phyloP scores from a whole-genome alignment of 495 filamentous ascomycete genomes.

The Penicillium bovifimosum region DNA sequence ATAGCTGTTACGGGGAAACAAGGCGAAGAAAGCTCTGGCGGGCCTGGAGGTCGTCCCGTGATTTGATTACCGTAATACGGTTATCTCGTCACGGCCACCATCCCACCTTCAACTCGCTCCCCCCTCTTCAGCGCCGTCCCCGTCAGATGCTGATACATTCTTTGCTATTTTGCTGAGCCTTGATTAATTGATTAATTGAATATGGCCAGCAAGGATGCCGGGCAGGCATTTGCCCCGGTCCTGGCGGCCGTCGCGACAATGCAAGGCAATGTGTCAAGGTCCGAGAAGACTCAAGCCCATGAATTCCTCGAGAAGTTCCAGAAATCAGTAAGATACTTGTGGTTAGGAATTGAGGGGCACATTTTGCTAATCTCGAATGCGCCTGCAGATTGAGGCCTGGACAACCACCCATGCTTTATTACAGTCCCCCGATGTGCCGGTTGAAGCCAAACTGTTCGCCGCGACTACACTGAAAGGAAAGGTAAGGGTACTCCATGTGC shows the following conservation, averaged over 20 bases:
- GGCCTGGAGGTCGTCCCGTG: constrained; percentile 23
- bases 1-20: not conserved
- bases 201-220: constrained; percentile 65
- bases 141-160: constrained; percentile 4
- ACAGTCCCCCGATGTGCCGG: constrained; percentile 63
- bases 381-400: constrained; percentile 76
- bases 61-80: constrained; percentile 24
- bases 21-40: constrained; percentile 16
- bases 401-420: constrained; percentile 77
- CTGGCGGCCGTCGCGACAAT: constrained; percentile 85
- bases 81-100: constrained; percentile 31
- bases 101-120: constrained; percentile 31
- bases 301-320: constrained; percentile 92
- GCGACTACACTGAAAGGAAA: constrained; percentile 97
- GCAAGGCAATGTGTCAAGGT: constrained; percentile 72
- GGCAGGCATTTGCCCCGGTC: constrained; percentile 75
- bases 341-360: constrained; percentile 5
- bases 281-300: constrained; percentile 83
- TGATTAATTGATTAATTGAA: constrained; percentile 18
- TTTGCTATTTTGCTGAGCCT: constrained; percentile 12
- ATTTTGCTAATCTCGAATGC: not conserved
- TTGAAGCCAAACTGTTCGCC: constrained; percentile 88
- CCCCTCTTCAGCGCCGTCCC: constrained; percentile 7
- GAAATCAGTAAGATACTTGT: constrained; percentile 73
- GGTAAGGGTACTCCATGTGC: constrained; percentile 47